Conservation (phyloP, 2,329 filamentous ascomycete species). For the Pseudocercospora fijiensis region DNA sequence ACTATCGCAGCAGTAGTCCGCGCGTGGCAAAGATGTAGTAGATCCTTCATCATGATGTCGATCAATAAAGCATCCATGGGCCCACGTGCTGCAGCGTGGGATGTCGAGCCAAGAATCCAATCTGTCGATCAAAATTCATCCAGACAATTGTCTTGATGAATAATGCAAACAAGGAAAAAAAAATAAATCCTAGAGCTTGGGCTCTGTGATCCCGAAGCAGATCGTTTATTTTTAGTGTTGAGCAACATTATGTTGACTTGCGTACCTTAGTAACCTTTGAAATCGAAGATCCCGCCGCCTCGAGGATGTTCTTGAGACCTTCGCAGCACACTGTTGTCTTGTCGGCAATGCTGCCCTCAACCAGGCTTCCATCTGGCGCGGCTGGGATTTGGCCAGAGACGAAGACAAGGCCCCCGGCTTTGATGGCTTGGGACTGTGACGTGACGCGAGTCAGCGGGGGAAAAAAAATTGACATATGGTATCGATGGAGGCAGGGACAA, state of each 20-base stretch:
- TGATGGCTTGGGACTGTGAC: conserved; percentile 58
- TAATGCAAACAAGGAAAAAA: no score
- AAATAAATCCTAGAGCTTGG: neutral
- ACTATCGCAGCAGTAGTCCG: neutral
- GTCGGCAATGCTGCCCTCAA: conserved; percentile 64
- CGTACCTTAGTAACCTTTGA: conserved; percentile 79
- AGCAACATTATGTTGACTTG: neutral
- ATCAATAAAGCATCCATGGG: neutral
- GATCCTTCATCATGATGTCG: conserved; percentile 2
- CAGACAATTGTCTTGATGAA: no score
- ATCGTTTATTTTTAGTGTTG: no score
- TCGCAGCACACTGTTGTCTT: conserved; percentile 70
- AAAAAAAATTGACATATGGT: no score
- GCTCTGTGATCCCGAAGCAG: no score
- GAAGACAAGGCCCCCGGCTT: conserved; percentile 65
- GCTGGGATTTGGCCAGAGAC: conserved; percentile 77
- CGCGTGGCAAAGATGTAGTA: neutral
- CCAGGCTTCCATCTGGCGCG: conserved; percentile 59
- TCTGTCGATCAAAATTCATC: neutral
- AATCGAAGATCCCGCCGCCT: conserved; percentile 75
- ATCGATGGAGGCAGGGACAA: neutral
- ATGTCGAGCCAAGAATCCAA: neutral
- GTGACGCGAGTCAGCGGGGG: no score
- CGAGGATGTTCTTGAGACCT: conserved; percentile 81
- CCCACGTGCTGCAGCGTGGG: conserved; percentile 2